These are phyloP conservation scores for Ogataea pilisensis DNA, from an alignment of 805 yeast species.

Conservation along the genomic window DNA sequence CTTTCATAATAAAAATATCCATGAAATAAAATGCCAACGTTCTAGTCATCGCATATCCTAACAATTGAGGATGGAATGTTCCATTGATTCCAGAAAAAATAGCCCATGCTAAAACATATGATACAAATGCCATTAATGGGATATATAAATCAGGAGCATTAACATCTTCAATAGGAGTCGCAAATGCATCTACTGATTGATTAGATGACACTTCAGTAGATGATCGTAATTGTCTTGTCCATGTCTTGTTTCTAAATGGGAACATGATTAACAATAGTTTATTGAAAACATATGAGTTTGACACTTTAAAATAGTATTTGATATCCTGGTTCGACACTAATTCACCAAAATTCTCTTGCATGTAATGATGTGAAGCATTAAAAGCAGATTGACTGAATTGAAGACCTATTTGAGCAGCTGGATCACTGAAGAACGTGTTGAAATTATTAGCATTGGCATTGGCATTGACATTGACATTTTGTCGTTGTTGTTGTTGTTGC, in stretches of 20 bases:
- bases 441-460: conserved; percentile 14
- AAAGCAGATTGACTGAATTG: conserved; percentile 86
- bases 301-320: conserved; percentile 86
- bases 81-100: conserved; percentile 82
- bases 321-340: conserved; percentile 52
- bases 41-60: conserved; percentile 83
- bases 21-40: conserved; percentile 76
- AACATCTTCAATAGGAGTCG: conserved; percentile 79
- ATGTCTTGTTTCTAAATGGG: conserved; percentile 81
- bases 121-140: conserved; percentile 88
- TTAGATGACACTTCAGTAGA: conserved; percentile 32
- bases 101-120: conserved; percentile 83
- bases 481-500: background rate
- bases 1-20: conserved; percentile 71
- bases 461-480: conserved; percentile 6
- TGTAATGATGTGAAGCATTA: conserved; percentile 71
- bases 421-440: conserved; percentile 61
- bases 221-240: conserved; percentile 57
- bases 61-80: conserved; percentile 86
- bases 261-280: conserved; percentile 72
- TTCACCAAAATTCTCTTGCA: conserved; percentile 64
- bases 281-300: conserved; percentile 76
- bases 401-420: conserved; percentile 78
- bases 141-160: conserved; percentile 97
- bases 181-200: conserved; percentile 41